Conservation (phyloP, 2,329 filamentous ascomycete genomes). For the Stagonosporopsis rhizophila region DNA sequence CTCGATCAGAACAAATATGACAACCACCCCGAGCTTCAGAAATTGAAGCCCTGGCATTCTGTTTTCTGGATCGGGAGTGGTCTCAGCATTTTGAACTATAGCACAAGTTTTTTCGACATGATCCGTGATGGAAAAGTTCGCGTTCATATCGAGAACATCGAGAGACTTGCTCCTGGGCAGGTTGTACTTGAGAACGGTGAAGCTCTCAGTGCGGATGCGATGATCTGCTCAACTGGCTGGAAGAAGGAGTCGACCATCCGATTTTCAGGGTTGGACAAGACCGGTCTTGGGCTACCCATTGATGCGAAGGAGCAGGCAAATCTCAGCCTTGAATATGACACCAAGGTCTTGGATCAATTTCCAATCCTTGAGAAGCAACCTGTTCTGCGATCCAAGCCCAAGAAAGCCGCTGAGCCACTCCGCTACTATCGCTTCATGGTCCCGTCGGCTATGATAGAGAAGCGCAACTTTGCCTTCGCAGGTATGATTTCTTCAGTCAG, state of each 20-base stretch:
- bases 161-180: constrained; percentile 1
- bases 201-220: background rate
- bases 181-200: constrained; percentile 4
- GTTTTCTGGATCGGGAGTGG: constrained; percentile 63
- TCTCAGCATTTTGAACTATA: constrained; percentile 68
- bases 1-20: constrained; percentile 57
- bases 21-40: constrained; percentile 50
- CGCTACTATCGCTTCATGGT: constrained; percentile 55
- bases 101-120: constrained; percentile 63
- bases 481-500: constrained; percentile 46
- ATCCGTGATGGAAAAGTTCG: constrained; percentile 62
- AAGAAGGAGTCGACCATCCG: constrained; percentile 9
- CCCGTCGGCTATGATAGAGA: constrained; percentile 30
- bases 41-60: constrained; percentile 51
- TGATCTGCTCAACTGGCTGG: constrained; percentile 13
- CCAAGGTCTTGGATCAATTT: constrained; percentile 61
- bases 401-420: constrained; percentile 28
- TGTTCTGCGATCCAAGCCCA: constrained; percentile 15
- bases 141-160: constrained; percentile 42
- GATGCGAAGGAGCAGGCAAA: constrained; percentile 51
- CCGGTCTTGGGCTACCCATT: constrained; percentile 15
- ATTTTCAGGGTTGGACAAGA: constrained; percentile 14
- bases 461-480: constrained; percentile 26
- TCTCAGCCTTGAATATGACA: constrained; percentile 60
- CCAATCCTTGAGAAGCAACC: constrained; percentile 63